These are phyloP conservation scores for Dianthus caryophyllus DNA, from an alignment of 148 eudicot species.

Conservation along the genomic window DNA sequence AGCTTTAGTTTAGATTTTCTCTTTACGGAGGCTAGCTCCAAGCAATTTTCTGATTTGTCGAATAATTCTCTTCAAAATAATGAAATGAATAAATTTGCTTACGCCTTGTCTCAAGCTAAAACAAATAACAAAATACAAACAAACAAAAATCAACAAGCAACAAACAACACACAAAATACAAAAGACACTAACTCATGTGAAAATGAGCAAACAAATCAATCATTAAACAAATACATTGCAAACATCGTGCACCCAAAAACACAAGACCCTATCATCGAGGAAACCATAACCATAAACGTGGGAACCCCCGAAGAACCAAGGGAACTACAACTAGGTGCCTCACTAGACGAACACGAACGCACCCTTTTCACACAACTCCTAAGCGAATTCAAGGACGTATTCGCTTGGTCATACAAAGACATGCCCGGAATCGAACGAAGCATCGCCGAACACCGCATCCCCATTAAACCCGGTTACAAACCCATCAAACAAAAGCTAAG, in stretches of 20 bases:
- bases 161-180: too few species aligned
- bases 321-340: not conserved
- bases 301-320: not conserved
- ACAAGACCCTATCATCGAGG: not conserved
- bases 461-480: not conserved
- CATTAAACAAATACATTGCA: not conserved
- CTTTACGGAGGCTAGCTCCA: too few species aligned
- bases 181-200: too few species aligned
- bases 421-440: not conserved
- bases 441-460: not conserved
- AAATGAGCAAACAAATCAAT: too few species aligned
- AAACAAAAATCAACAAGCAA: too few species aligned
- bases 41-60: too few species aligned
- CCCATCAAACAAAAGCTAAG: not conserved
- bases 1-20: too few species aligned
- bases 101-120: too few species aligned
- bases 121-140: too few species aligned
- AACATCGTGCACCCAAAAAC: not conserved
- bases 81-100: too few species aligned
- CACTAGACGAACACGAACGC: not conserved
- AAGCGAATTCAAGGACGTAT: not conserved
- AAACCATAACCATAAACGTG: not conserved
- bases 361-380: not conserved
- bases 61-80: too few species aligned
- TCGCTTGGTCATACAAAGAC: not conserved